Base-by-base conservation (phyloP, 2,329 filamentous ascomycete genomes). In the Diaporthe velutina region DNA sequence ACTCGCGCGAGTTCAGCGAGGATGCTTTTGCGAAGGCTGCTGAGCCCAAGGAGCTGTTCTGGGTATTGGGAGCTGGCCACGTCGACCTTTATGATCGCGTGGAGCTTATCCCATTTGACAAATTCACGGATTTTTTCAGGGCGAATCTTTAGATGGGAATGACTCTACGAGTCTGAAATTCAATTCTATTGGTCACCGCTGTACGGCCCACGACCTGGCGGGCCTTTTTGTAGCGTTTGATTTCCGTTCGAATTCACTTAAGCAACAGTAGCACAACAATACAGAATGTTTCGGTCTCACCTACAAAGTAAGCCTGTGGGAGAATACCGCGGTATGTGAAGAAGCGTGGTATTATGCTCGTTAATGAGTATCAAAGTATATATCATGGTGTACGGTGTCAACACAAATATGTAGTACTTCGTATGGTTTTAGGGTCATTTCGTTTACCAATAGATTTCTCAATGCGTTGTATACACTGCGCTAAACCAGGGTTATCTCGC, bases 91-190 rank as follows among this genome's bases (percentile, higher is more conserved):
- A 64, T 15, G 58, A 64, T 17, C 58, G 58, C 12, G 38, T 42
- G 38, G 58, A 64, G 38, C 58, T 64, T 13, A 64, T 64, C 38
- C 58, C 58, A 19, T 64, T 64, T 17, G 58, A 64, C 15, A 64
- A 64, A 38, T 64, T 64, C 22, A 64, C 58, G 38, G 25, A 45
- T n/a, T 64, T 64, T 15, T 64, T 64, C 58, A 64, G n/a, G 58
- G 38, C 38, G 6, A 45, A 30, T 3, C 58, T 64, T 3, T 64
- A 45, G 19, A 40, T n/a, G n/a, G n/a, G n/a, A n/a, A n/a, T n/a
- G n/a, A 22, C 8, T 13, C 30, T 57, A 8, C 5, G 30, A 6
- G 13, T 7, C 13, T 7, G 35, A 8, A 13, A 17, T 8, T 13
- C 13, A 2, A 6, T 3, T 12, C 9, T 8, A 12, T 28, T 12